Evolutionary conservation across 2,329 filamentous ascomycete species (phyloP).

Genomic region (Chrysosphaeria jannelii): DNA sequence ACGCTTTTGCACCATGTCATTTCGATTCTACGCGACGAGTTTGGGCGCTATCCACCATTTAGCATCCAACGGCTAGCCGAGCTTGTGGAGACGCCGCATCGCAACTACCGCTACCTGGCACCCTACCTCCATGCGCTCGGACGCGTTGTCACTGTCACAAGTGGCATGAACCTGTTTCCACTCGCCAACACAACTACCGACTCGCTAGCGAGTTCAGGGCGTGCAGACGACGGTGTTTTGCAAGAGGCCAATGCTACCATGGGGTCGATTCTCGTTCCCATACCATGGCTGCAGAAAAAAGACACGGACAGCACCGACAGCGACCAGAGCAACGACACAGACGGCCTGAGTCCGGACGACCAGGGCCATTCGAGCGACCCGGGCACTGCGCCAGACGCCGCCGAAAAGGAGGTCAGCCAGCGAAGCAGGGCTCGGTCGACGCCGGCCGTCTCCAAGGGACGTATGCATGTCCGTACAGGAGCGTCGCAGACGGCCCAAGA

Average conservation of each 20-base stretch:
- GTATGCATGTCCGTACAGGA: slow-evolving; percentile 33
- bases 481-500: slow-evolving; percentile 58
- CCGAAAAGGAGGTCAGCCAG: too few relatives aligned
- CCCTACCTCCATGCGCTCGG: slow-evolving; percentile 78
- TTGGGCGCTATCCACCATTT: slow-evolving; percentile 52
- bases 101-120: slow-evolving; percentile 54
- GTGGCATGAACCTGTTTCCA: slow-evolving; percentile 50
- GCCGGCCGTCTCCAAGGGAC: slow-evolving; percentile 4
- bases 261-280: slow-evolving; percentile 73
- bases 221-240: too few relatives aligned
- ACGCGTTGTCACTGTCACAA: slow-evolving; percentile 71
- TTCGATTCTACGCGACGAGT: slow-evolving; percentile 30
- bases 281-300: slow-evolving; percentile 43
- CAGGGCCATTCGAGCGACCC: too few relatives aligned
- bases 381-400: too few relatives aligned
- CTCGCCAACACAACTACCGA: slow-evolving; percentile 14
- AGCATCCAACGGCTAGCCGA: slow-evolving; percentile 81
- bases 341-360: slow-evolving; percentile 3
- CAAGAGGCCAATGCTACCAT: slow-evolving; percentile 33
- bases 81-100: slow-evolving; percentile 44
- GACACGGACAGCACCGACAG: slow-evolving; percentile 3
- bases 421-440: too few relatives aligned
- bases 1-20: slow-evolving; percentile 30
- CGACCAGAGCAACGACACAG: slow-evolving; percentile 4
- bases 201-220: too few relatives aligned